Conservation (phyloP, 2,329 filamentous ascomycete genomes). For the Cercospora zeina region DNA sequence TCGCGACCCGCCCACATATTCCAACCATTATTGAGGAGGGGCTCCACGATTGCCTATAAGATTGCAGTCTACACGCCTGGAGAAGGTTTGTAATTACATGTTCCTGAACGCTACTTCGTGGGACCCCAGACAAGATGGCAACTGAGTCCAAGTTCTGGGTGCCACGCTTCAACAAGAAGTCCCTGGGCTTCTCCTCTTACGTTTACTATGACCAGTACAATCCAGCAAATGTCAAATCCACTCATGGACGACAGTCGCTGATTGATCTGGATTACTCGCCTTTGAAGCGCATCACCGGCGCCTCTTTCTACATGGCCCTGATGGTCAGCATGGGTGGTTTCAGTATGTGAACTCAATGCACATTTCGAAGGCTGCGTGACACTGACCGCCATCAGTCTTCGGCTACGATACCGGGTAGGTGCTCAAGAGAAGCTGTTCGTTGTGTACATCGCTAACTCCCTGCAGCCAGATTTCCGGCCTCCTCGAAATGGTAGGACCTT, state of each 20-base stretch:
- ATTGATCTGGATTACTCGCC: constrained; percentile 25
- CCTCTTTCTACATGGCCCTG: constrained; percentile 39
- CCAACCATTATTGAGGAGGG: constrained; percentile 4
- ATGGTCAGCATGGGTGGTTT: constrained; percentile 42
- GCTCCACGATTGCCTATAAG: constrained; percentile 15
- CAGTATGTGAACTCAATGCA: constrained; percentile 32
- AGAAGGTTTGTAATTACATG: constrained; percentile 14
- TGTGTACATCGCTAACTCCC: constrained; percentile 50
- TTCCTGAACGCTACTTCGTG: constrained; percentile 21
- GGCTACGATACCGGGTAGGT: constrained; percentile 18
- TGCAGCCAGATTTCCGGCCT: constrained; percentile 60
- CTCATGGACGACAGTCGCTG: constrained; percentile 20
- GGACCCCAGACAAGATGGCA: constrained; percentile 15
- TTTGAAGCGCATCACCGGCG: constrained; percentile 23
- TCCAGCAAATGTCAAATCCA: constrained; percentile 17
- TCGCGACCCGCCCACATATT: not conserved
- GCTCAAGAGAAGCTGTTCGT: not conserved
- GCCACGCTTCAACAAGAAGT: constrained; percentile 11
- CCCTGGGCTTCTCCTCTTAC: constrained; percentile 17
- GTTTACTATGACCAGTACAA: constrained; percentile 26
- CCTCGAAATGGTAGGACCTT: constrained; percentile 52
- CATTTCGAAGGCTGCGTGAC: too few relatives aligned
- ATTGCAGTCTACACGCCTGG: not conserved
- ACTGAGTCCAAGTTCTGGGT: constrained; percentile 12
- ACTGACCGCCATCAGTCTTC: constrained; percentile 17